These are phyloP conservation scores for Colletotrichum musicola DNA, from an alignment of 2,329 filamentous ascomycete species.

Conservation along the genomic window DNA sequence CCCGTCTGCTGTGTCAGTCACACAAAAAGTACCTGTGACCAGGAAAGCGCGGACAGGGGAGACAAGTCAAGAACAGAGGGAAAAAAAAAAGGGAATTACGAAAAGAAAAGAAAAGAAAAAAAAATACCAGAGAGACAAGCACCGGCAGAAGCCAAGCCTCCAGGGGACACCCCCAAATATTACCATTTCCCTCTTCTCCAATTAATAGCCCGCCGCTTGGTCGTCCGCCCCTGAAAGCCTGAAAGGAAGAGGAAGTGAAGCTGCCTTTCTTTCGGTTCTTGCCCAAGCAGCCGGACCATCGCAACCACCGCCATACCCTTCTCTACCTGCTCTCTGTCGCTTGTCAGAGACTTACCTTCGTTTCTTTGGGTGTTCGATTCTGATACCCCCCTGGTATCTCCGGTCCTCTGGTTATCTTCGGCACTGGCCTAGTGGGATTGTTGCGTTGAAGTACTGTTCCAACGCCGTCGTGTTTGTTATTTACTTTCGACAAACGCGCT, in stretches of 20 bases:
- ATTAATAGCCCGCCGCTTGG: conserved; percentile 35
- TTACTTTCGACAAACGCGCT: conserved; percentile 35
- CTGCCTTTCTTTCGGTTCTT: conserved; percentile 28
- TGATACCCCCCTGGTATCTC: conserved; percentile 18
- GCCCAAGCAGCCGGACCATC: conserved; percentile 19
- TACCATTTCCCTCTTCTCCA: conserved; percentile 38
- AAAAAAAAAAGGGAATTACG: conserved; percentile 4
- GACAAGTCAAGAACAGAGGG: conserved; percentile 18
- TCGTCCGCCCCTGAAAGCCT: conserved; percentile 39
- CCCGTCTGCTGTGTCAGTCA: conserved; percentile 33
- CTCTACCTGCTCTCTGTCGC: conserved; percentile 28
- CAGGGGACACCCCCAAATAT: conserved; percentile 33
- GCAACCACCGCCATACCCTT: conserved; percentile 8
- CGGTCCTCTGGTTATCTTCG: conserved; percentile 8
- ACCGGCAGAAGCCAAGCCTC: conserved; percentile 31
- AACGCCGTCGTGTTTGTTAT: conserved; percentile 16
- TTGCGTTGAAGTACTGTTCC: conserved; percentile 16
- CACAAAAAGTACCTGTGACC: conserved; percentile 37
- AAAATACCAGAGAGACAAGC: conserved; percentile 23
- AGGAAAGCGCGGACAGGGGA: conserved; percentile 21
- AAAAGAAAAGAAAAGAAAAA: conserved; percentile 20
- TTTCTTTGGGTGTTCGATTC: conserved; percentile 16
- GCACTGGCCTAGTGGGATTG: conserved; percentile 27
- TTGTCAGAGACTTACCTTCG: conserved; percentile 30
- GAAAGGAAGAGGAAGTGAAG: conserved; percentile 29